Evolutionary conservation across 495 filamentous ascomycete genomes (phyloP).

Genomic region (Xylaria sp.): DNA sequence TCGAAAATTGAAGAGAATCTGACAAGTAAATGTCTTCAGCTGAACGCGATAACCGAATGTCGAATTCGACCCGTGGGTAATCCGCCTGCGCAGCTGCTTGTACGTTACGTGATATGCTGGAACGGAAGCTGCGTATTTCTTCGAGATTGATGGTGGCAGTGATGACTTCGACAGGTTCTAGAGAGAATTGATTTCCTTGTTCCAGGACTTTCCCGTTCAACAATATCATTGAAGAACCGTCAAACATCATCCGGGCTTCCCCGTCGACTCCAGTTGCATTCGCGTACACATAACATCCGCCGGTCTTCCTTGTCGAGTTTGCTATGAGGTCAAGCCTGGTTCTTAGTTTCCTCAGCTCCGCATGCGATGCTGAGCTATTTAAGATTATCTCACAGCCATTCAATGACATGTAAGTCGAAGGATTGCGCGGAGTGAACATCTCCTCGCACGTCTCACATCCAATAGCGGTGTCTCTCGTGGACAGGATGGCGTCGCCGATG

Average conservation of each 20-base stretch:
- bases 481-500: slow-evolving; percentile 72
- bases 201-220: slow-evolving; percentile 72
- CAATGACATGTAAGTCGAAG: slow-evolving; percentile 47
- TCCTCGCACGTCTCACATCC: slow-evolving; percentile 72
- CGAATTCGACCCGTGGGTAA: slow-evolving; percentile 16
- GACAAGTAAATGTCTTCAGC: slow-evolving; percentile 21
- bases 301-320: slow-evolving; percentile 60
- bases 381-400: slow-evolving; percentile 71
- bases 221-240: slow-evolving; percentile 76
- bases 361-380: slow-evolving; percentile 47
- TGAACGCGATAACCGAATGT: slow-evolving; percentile 8
- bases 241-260: slow-evolving; percentile 38
- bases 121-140: slow-evolving; percentile 65
- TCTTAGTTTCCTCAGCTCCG: slow-evolving; percentile 69
- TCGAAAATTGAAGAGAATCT: slow-evolving; percentile 9
- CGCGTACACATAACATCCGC: slow-evolving; percentile 19
- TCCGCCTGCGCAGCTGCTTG: slow-evolving; percentile 53
- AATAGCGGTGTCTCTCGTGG: slow-evolving; percentile 68
- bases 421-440: slow-evolving; percentile 67
- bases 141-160: slow-evolving; percentile 81
- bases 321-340: slow-evolving; percentile 69
- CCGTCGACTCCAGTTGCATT: slow-evolving; percentile 17
- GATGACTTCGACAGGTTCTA: slow-evolving; percentile 79
- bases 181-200: slow-evolving; percentile 72
- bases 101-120: slow-evolving; percentile 56